Evolutionary conservation across 2,329 filamentous ascomycete genomes (phyloP), one percentile per base, ranked within the genome.

Genomic region (Xylariaceae sp.): DNA sequence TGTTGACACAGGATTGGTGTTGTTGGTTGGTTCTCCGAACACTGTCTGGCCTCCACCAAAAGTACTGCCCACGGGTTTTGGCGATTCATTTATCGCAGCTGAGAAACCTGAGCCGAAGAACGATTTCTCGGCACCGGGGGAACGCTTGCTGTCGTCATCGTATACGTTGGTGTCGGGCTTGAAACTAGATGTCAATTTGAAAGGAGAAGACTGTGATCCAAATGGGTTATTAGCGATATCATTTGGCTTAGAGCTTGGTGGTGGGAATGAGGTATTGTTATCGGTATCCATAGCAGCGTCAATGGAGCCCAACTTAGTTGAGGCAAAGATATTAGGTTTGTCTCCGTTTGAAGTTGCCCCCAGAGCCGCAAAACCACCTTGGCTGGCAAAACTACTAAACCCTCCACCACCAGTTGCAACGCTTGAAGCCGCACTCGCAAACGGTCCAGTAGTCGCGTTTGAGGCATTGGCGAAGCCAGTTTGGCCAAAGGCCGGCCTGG

Each of bases 171-270:
- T 77, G 60, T 88, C 85, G 6, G 78, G 76, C 64, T 84, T 83
- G 72, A 89, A 90, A 1, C 81, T 84, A 32, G 82, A 85, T 40
- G 80, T 79, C 12, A 89, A 74, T 62, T 87, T 86, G 71, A 89
- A 89, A 0, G 19, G 19, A 19, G 19, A 19, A 19, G 80, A 78
- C 12, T 74, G 71, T n/a, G 76, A 76, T 30, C 75, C 77, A 64
- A 81, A 79, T 6, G 67, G 55, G 53, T 57, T 62, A 11, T 55
- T 59, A 58, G 67, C 49, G 53, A 63, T 54, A 19, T 66, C 64
- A 53, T 68, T 68, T 6, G 68, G 63, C 52, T 74, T 76, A 26
- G 74, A 70, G 31, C 64, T 67, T 34, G 71, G 64, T 5, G 72
- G 65, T 1, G 71, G 70, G 59, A 77, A 76, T 1, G 71, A 67